Evolutionary conservation across 441 rosid species (phyloP).

Genomic region (Adansonia grandidieri): DNA sequence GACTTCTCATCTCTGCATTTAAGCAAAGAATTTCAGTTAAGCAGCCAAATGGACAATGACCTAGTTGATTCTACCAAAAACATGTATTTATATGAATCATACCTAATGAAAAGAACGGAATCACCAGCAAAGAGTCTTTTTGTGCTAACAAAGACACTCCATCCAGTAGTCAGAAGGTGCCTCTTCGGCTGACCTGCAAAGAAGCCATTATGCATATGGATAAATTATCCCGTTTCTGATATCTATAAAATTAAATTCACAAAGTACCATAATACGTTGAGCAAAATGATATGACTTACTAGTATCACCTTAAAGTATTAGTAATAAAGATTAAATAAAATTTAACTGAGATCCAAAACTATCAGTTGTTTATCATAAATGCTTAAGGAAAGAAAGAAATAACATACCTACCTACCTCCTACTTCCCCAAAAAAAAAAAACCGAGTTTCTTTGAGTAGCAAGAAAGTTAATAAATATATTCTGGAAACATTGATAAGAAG

Average conservation of each 20-base stretch:
- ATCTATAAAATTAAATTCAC: background rate
- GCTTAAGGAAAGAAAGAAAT: background rate
- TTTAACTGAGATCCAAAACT: no score
- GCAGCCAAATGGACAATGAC: background rate
- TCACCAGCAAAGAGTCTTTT: slow-evolving; percentile 94
- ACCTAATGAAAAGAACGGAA: slow-evolving; percentile 92
- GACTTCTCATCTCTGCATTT: slow-evolving; percentile 65
- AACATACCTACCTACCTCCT: background rate
- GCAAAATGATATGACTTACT: background rate
- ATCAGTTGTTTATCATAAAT: background rate
- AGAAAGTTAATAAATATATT: background rate
- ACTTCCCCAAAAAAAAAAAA: no score
- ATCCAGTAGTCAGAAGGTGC: slow-evolving; percentile 89
- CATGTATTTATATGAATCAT: slow-evolving; percentile 16
- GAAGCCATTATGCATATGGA: slow-evolving; percentile 19
- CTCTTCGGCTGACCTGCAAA: slow-evolving; percentile 87
- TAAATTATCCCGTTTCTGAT: slow-evolving; percentile 14
- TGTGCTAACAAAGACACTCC: slow-evolving; percentile 95
- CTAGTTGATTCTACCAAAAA: background rate
- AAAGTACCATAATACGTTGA: background rate
- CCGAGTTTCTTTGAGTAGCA: background rate
- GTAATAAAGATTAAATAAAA: background rate
- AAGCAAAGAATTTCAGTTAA: slow-evolving; percentile 30
- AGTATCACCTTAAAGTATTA: slow-evolving; percentile 2
- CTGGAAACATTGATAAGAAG: background rate